Conservation (phyloP, 176 grass and related monocot species). For the Eleusine indica region DNA sequence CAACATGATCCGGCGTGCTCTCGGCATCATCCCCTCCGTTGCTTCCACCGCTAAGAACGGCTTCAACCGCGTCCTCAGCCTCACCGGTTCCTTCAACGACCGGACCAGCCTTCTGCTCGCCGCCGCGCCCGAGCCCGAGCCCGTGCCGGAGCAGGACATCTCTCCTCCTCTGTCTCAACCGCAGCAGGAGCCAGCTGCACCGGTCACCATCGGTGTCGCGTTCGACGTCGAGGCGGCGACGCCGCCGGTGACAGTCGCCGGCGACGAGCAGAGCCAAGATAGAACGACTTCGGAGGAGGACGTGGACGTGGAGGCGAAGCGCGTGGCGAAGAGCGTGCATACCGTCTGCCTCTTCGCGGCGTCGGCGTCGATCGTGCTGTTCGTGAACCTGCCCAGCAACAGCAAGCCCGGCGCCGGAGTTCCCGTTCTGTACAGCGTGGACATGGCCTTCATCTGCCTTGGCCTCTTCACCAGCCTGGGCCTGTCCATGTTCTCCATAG, state of each 20-base stretch:
- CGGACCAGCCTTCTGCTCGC: constrained; percentile 28
- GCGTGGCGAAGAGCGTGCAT: constrained; percentile 26
- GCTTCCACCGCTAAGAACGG: background rate
- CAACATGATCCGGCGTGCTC: background rate
- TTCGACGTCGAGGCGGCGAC: constrained; percentile 25
- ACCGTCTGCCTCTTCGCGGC: constrained; percentile 31
- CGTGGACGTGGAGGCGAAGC: constrained; percentile 23
- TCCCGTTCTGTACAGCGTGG: background rate
- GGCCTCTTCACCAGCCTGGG: constrained; percentile 41
- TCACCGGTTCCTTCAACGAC: constrained; percentile 36
- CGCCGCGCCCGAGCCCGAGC: background rate
- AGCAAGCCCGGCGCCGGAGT: background rate
- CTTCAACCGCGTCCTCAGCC: background rate
- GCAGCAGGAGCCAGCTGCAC: too few species aligned
- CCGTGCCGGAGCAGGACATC: background rate
- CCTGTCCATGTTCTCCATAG: constrained; percentile 41
- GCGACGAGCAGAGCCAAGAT: background rate
- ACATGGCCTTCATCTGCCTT: background rate
- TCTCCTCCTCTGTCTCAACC: background rate
- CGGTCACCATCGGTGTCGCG: background rate
- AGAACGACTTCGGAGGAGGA: background rate
- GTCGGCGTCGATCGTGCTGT: constrained; percentile 28
- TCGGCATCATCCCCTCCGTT: background rate
- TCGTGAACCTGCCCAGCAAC: constrained; percentile 4
- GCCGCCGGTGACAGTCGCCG: too few species aligned